Conservation (phyloP, 192 early-diverging fungal genomes). For the Coemansia sp. region DNA sequence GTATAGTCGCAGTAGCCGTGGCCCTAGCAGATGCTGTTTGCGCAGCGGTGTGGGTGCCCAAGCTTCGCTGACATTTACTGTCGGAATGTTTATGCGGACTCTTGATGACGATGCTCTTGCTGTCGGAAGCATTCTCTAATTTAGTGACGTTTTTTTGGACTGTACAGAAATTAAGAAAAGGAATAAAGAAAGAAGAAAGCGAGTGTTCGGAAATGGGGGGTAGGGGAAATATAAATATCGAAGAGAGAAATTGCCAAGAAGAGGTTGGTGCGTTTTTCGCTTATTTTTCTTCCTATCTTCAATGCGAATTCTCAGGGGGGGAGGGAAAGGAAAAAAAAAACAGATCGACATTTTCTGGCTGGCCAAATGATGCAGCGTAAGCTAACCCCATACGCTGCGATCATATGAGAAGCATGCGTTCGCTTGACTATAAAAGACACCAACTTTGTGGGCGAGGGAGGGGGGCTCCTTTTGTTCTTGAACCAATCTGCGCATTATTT, state of each 20-base stretch:
- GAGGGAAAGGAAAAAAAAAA: too few relatives aligned
- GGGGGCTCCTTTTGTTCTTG: not conserved
- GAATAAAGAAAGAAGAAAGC: not conserved
- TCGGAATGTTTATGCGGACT: slow-evolving; percentile 56
- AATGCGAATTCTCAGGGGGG: too few relatives aligned
- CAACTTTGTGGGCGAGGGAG: not conserved
- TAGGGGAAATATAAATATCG: not conserved
- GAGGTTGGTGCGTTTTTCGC: not conserved
- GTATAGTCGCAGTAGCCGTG: slow-evolving; percentile 33
- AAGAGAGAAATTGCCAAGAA: not conserved
- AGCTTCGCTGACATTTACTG: slow-evolving; percentile 45
- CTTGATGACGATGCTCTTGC: slow-evolving; percentile 41
- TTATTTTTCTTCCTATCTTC: not conserved
- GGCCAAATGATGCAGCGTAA: too few relatives aligned
- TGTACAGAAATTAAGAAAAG: slow-evolving; percentile 1
- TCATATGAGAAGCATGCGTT: not conserved
- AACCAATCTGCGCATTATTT: too few relatives aligned
- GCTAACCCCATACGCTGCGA: not conserved
- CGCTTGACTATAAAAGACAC: not conserved
- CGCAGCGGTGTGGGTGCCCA: slow-evolving; percentile 51
- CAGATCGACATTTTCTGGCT: too few relatives aligned
- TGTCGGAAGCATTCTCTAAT: slow-evolving; percentile 9
- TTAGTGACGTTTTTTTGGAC: not conserved
- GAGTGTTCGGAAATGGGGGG: not conserved
- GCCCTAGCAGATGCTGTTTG: slow-evolving; percentile 35